Evolutionary conservation across 306 rosid genomes (phyloP).

Genomic region (Sesbania bispinosa): DNA sequence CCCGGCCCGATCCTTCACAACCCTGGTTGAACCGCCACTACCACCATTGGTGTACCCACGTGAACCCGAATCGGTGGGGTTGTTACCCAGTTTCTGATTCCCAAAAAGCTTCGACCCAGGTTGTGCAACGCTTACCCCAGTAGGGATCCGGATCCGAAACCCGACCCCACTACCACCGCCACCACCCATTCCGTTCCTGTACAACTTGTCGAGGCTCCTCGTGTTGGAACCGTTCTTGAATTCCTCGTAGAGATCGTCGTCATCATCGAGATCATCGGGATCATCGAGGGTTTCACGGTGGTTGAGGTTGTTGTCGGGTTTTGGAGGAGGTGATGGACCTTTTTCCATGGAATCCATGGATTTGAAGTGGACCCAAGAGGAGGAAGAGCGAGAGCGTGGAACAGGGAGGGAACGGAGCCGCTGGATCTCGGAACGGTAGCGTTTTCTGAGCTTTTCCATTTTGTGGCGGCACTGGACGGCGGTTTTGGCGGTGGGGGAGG

Average conservation of each 20-base stretch:
- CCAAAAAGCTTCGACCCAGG: constrained; percentile 53
- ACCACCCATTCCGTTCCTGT: constrained; percentile 42
- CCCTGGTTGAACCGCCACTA: constrained; percentile 34
- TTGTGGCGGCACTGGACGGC: constrained; percentile 98
- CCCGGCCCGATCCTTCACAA: constrained; percentile 18
- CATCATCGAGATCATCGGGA: constrained; percentile 43
- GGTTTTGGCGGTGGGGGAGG: constrained; percentile 67
- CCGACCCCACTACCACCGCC: constrained; percentile 33
- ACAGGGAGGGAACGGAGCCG: constrained; percentile 62
- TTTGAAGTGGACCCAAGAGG: constrained; percentile 90
- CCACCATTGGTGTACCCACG: constrained; percentile 1
- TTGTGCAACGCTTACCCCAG: constrained; percentile 72
- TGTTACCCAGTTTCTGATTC: constrained; percentile 36
- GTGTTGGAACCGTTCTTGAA: constrained; percentile 54
- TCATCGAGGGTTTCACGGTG: constrained; percentile 32
- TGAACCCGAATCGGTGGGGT: constrained; percentile 7
- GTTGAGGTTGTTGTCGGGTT: constrained; percentile 26
- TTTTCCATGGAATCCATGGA: constrained; percentile 92
- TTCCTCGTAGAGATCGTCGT: constrained; percentile 68
- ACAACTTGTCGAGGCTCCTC: constrained; percentile 57
- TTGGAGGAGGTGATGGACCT: constrained; percentile 55
- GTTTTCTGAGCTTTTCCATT: constrained; percentile 90
- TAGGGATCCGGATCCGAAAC: constrained; percentile 76
- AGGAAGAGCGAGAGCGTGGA: constrained; percentile 40
- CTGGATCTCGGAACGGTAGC: constrained; percentile 90